Conservation (phyloP, 225 moss, liverwort and hornwort genomes). For the Sphagnum tenellum region DNA sequence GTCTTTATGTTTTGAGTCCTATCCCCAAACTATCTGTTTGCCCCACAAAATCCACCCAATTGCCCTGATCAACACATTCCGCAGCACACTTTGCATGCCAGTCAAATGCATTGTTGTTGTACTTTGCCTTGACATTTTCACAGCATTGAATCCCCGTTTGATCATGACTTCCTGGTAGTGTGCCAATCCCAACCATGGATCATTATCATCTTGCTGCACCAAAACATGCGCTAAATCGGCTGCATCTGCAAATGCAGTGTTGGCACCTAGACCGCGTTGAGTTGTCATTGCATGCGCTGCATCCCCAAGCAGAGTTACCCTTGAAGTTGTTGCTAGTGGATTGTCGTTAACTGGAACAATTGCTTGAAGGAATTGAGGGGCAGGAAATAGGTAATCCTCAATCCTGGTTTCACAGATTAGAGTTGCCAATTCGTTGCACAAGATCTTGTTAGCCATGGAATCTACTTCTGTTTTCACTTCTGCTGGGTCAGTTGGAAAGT, state of each 20-base stretch:
- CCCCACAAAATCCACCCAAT: constrained; percentile 1
- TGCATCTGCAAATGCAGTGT: constrained; percentile 37
- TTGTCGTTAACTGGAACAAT: constrained; percentile 14
- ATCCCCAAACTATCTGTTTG: background rate
- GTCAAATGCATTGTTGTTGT: constrained; percentile 17
- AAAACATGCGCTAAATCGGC: constrained; percentile 21
- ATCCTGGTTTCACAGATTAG: constrained; percentile 11
- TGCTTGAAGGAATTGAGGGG: constrained; percentile 13
- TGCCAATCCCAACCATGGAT: constrained; percentile 17
- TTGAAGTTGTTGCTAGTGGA: constrained; percentile 24
- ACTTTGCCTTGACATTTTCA: constrained; percentile 11
- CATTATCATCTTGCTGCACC: constrained; percentile 9
- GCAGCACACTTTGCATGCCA: background rate
- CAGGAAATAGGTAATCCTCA: constrained; percentile 12
- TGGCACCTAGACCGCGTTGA: constrained; percentile 39
- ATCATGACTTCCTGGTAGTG: constrained; percentile 25
- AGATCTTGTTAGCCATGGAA: background rate
- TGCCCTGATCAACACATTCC: background rate
- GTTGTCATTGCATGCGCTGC: constrained; percentile 42
- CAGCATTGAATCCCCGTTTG: constrained; percentile 22
- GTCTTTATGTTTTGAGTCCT: no score
- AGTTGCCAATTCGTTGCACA: constrained; percentile 18
- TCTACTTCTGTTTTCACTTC: constrained; percentile 9
- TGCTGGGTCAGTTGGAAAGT: constrained; percentile 9
- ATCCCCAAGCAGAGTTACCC: constrained; percentile 38